These are phyloP conservation scores for Populus tomentosa DNA, from an alignment of 441 rosid genomes.

Conservation along the genomic window DNA sequence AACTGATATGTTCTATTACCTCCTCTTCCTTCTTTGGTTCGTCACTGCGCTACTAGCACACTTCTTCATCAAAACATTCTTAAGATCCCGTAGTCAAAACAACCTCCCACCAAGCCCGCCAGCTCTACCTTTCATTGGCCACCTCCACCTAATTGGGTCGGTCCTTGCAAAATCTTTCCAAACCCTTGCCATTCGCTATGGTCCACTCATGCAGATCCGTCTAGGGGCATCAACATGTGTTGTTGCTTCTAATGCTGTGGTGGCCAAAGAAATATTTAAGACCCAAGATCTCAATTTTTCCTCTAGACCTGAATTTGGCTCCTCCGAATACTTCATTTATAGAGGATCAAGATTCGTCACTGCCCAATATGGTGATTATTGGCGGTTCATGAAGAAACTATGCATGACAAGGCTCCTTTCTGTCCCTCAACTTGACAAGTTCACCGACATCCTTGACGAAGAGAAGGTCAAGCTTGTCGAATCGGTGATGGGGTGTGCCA, in stretches of 20 bases:
- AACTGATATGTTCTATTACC: slow-evolving; percentile 12
- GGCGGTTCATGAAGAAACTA: slow-evolving; percentile 44
- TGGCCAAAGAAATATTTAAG: slow-evolving; percentile 37
- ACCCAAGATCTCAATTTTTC: slow-evolving; percentile 35
- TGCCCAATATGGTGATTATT: slow-evolving; percentile 39
- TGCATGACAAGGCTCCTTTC: slow-evolving; percentile 45
- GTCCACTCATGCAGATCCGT: slow-evolving; percentile 61
- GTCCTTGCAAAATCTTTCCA: slow-evolving; percentile 58
- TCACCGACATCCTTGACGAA: slow-evolving; percentile 23
- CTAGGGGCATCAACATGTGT: slow-evolving; percentile 58
- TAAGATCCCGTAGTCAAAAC: slow-evolving; percentile 6
- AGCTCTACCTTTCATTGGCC: slow-evolving; percentile 64
- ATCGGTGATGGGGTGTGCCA: slow-evolving; percentile 8
- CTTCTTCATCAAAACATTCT: slow-evolving; percentile 28
- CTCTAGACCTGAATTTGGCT: slow-evolving; percentile 21
- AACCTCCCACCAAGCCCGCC: slow-evolving; percentile 53
- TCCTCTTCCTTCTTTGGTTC: slow-evolving; percentile 30
- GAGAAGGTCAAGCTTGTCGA: slow-evolving; percentile 18
- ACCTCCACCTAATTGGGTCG: slow-evolving; percentile 55
- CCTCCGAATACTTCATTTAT: slow-evolving; percentile 23
- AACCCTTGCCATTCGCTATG: slow-evolving; percentile 45
- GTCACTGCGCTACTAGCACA: slow-evolving; percentile 26
- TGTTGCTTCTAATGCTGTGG: slow-evolving; percentile 45
- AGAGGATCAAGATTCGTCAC: slow-evolving; percentile 24
- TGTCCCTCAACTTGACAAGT: slow-evolving; percentile 23